A percentile compares a stretch with the other conserved stretches of the same genome.
Evolutionary conservation across 768 basidiomycete species (phyloP).

Genomic region (Termitomyces sp.): DNA sequence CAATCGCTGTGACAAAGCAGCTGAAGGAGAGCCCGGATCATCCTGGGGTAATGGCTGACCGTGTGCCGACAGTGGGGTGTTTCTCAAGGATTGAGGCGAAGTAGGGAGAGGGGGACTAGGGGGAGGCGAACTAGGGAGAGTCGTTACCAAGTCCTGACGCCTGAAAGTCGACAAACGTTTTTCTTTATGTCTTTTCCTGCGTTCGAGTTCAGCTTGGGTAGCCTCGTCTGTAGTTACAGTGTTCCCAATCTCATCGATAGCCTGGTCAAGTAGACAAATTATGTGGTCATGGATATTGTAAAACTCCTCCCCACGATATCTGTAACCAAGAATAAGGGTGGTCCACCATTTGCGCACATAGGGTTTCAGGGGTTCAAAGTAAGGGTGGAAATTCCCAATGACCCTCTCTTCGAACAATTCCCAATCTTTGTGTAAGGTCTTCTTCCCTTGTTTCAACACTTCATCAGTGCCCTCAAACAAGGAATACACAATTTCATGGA

Average conservation of each 20-base stretch:
- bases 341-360: conserved; percentile 1
- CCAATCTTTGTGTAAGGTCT: no score
- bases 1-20: no score
- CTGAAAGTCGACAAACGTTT: no score
- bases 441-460: not conserved
- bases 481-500: not conserved
- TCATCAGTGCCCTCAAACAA: not conserved
- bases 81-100: no score
- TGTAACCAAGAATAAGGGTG: not conserved
- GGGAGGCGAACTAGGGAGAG: no score
- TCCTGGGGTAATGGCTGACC: no score
- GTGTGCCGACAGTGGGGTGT: no score
- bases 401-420: not conserved
- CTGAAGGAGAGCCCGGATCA: no score
- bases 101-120: no score
- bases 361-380: not conserved
- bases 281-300: not conserved
- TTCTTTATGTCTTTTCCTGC: no score
- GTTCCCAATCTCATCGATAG: not conserved
- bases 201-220: not conserved
- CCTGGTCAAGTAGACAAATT: not conserved
- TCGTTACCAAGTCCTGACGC: no score
- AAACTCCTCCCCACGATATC: not conserved
- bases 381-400: not conserved
- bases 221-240: not conserved